Percentiles rank a stretch among this genome's conserved stretches.
phyloP scores from a whole-genome alignment of 805 yeast species.

The Metschnikowia bowlesiae region DNA sequence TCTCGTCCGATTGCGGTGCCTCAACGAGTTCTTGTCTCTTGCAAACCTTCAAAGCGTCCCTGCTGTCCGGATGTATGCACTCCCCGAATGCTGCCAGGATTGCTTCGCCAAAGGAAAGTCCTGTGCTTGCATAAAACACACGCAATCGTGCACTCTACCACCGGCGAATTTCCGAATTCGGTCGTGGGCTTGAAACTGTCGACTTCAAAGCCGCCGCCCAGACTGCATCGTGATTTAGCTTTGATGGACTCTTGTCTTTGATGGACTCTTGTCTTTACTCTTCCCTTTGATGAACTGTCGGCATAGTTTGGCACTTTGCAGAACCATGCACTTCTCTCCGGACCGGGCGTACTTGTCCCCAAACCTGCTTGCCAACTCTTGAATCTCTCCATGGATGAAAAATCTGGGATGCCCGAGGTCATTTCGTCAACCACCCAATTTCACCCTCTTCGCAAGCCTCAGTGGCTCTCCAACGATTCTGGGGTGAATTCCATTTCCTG shows the following conservation, averaged over 20 bases:
- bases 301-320: slow-evolving; percentile 74
- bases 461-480: slow-evolving; percentile 62
- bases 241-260: slow-evolving; percentile 44
- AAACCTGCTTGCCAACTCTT: slow-evolving; percentile 47
- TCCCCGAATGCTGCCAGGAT: slow-evolving; percentile 98
- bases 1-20: slow-evolving; percentile 18
- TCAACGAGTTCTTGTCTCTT: slow-evolving; percentile 13
- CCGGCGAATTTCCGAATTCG: slow-evolving; percentile 55
- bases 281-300: slow-evolving; percentile 35
- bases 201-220: slow-evolving; percentile 61
- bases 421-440: slow-evolving; percentile 68
- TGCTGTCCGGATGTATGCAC: slow-evolving; percentile 88
- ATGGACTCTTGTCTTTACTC: slow-evolving; percentile 31
- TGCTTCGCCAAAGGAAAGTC: slow-evolving; percentile 65
- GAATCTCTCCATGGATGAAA: slow-evolving; percentile 62
- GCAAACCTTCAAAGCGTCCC: slow-evolving; percentile 62
- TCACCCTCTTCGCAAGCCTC: slow-evolving; percentile 92
- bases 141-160: slow-evolving; percentile 66
- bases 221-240: slow-evolving; percentile 29
- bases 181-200: slow-evolving; percentile 58
- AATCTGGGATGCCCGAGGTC: slow-evolving; percentile 84
- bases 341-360: slow-evolving; percentile 73
- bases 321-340: slow-evolving; percentile 69
- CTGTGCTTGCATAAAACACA: slow-evolving; percentile 67
- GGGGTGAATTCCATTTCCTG: not conserved